phyloP scores from a whole-genome alignment of 805 yeast species.

The Ogataea pilisensis region DNA sequence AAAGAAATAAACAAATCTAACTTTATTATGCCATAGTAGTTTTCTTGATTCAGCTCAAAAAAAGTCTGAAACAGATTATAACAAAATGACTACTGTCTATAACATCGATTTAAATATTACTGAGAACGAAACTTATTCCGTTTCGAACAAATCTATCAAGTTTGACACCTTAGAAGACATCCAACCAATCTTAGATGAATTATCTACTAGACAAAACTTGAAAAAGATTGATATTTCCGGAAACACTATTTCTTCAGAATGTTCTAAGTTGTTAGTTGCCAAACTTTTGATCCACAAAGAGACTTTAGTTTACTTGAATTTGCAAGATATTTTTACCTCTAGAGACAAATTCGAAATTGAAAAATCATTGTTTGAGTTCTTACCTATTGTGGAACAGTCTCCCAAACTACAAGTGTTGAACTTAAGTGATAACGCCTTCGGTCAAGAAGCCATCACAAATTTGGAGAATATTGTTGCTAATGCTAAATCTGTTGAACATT shows the following conservation, averaged over 20 bases:
- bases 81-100: slow-evolving; percentile 33
- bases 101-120: slow-evolving; percentile 36
- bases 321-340: slow-evolving; percentile 93
- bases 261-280: slow-evolving; percentile 67
- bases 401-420: slow-evolving; percentile 69
- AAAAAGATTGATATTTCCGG: slow-evolving; percentile 80
- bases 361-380: slow-evolving; percentile 63
- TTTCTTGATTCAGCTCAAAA: too few species aligned
- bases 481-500: slow-evolving; percentile 77
- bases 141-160: slow-evolving; percentile 73
- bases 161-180: slow-evolving; percentile 72
- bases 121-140: slow-evolving; percentile 49
- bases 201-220: slow-evolving; percentile 35
- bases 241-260: slow-evolving; percentile 90
- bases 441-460: slow-evolving; percentile 90
- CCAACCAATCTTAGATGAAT: slow-evolving; percentile 59
- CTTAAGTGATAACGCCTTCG: slow-evolving; percentile 93
- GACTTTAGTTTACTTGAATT: slow-evolving; percentile 63
- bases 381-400: slow-evolving; percentile 69
- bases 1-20: too few species aligned
- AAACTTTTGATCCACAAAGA: slow-evolving; percentile 40
- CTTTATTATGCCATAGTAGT: too few species aligned
- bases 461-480: slow-evolving; percentile 72
- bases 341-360: slow-evolving; percentile 95
- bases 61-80: too few species aligned